phyloP scores from a whole-genome alignment of 495 filamentous ascomycete species.

The Daldinia concentrica region DNA sequence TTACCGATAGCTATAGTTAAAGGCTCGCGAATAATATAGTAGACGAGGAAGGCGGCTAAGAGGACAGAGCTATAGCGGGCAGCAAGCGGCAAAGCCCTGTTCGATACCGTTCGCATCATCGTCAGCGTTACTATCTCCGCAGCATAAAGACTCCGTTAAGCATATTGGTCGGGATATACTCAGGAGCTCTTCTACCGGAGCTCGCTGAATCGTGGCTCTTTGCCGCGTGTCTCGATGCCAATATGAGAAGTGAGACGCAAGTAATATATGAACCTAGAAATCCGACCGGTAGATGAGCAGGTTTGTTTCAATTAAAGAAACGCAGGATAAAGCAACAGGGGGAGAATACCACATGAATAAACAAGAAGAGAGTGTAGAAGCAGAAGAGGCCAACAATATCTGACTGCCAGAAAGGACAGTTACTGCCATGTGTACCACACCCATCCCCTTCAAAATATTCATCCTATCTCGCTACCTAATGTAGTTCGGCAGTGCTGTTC shows the following conservation, averaged over 20 bases:
- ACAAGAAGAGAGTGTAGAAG: constrained; percentile 15
- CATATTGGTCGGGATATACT: constrained; percentile 42
- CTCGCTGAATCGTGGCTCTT: constrained; percentile 30
- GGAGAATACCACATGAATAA: constrained; percentile 32
- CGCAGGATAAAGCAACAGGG: constrained; percentile 26
- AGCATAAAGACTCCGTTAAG: constrained; percentile 25
- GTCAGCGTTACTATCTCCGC: constrained; percentile 42
- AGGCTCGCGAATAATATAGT: constrained; percentile 44
- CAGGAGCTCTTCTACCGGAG: constrained; percentile 33
- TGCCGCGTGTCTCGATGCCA: constrained; percentile 10
- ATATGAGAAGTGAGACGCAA: constrained; percentile 37
- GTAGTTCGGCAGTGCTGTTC: not conserved
- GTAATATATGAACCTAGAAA: constrained; percentile 33
- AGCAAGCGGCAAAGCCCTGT: constrained; percentile 42
- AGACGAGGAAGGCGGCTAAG: constrained; percentile 42
- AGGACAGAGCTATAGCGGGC: constrained; percentile 43
- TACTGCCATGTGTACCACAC: constrained; percentile 23
- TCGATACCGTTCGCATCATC: constrained; percentile 46
- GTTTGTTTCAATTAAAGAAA: constrained; percentile 38
- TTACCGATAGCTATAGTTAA: constrained; percentile 31
- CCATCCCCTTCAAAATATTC: constrained; percentile 15
- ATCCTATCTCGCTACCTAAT: not conserved
- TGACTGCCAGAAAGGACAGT: not conserved
- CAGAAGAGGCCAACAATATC: constrained; percentile 24
- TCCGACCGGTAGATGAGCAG: constrained; percentile 20